These are phyloP conservation scores for Ustilaginoidea virens DNA, from an alignment of 2,329 filamentous ascomycete species.

Conservation along the genomic window DNA sequence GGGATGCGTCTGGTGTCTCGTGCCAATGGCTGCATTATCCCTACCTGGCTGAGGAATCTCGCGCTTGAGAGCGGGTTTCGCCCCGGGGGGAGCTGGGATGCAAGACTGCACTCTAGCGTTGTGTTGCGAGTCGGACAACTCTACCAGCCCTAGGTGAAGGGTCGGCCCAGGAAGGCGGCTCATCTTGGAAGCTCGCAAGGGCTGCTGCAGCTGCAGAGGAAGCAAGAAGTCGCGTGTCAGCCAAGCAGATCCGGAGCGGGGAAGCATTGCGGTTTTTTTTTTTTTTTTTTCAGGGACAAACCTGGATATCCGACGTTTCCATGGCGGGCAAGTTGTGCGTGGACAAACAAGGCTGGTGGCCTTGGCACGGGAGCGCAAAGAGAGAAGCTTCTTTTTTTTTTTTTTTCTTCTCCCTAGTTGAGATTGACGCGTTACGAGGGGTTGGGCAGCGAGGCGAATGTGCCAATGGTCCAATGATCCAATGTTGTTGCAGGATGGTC, in stretches of 20 bases:
- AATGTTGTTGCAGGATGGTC: no score
- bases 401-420: no score
- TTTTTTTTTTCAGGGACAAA: no score
- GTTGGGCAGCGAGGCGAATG: no score
- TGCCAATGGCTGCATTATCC: constrained; percentile 19
- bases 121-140: constrained; percentile 44
- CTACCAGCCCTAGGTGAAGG: constrained; percentile 22
- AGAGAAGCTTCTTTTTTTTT: no score
- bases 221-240: neutral
- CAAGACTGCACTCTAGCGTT: constrained; percentile 35
- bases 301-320: constrained; percentile 17
- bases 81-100: constrained; percentile 22
- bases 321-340: constrained; percentile 14
- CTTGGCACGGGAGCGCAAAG: neutral
- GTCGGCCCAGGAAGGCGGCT: constrained; percentile 18
- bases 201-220: constrained; percentile 10
- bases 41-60: constrained; percentile 28
- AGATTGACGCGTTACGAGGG: no score
- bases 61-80: constrained; percentile 32
- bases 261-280: neutral
- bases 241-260: neutral
- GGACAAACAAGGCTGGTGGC: constrained; percentile 5
- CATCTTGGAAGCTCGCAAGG: constrained; percentile 14
- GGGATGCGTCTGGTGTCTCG: neutral
- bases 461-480: no score